Evolutionary conservation across 345 rosid genomes (phyloP), one percentile per base, ranked within the genome.

Genomic region (Ricinus communis): DNA sequence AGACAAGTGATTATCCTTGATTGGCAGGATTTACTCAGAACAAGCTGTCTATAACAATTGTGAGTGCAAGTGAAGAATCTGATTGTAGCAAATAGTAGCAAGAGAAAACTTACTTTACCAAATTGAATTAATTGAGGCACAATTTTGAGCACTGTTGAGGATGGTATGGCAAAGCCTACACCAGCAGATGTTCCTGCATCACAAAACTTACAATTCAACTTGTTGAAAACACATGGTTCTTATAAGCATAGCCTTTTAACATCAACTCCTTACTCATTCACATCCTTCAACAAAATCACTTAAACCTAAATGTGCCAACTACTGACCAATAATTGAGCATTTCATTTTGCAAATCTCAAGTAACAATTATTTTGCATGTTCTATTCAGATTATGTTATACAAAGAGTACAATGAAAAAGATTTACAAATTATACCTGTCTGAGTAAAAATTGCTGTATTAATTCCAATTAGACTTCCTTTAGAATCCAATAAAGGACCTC

Each of bases 161-260:
- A 91, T 0, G 97, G 98, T 47, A 94, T 94, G 60, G 98, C 98
- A 81, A 94, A 94, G 11, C 98, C 97, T 27, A 94, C 96, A 62
- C 98, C 98, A 2, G 97, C 97, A 16, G 98, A 94, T 70, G 97
- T 85, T 56, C 98, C 97, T 91, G 85, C 69, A 76, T 54, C 25
- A 74, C 46, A 62, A 81, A 71, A 0, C 18, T 38, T 51, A 62
- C 47, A 30, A 22, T 5, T 21, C 45, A 9, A 33, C 38, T 33
- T 12, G 15, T 0, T 16, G n/a, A 54, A 60, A 43, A 22, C 4
- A 47, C 5, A 28, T 38, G 18, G 56, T 22, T 43, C 13, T 19
- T 30, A 28, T 15, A 28, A 49, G 9, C 7, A 30, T 6, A 31
- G 30, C 27, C 28, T 16, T 52, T n/a, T 25, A 65, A 7, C 57